Conservation (phyloP, 2,329 filamentous ascomycete species). For the Phaeoacremonium minimum region DNA sequence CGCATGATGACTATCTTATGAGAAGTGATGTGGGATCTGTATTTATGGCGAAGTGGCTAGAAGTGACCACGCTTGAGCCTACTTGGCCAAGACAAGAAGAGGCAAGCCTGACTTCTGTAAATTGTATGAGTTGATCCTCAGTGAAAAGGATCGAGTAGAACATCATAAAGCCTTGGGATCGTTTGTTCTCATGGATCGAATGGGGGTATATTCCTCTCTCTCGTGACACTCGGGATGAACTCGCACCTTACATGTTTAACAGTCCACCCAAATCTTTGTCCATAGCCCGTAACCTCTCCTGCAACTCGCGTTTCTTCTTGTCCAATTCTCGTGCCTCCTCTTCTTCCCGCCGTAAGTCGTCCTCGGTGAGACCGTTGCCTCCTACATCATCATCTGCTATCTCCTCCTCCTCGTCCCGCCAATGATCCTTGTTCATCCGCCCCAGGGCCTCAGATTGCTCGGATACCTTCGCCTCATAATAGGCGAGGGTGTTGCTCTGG, state of each 20-base stretch:
- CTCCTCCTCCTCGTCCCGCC: constrained; percentile 49
- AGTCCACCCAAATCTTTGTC: constrained; percentile 52
- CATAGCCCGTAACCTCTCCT: constrained; percentile 47
- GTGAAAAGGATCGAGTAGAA: too few relatives aligned
- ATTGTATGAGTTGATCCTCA: too few relatives aligned
- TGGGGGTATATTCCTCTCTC: too few relatives aligned
- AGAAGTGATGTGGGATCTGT: constrained; percentile 4
- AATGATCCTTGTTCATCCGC: constrained; percentile 63
- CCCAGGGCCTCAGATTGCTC: constrained; percentile 72
- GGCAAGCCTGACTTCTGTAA: too few relatives aligned
- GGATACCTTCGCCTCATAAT: constrained; percentile 76
- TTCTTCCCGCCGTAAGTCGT: constrained; percentile 65
- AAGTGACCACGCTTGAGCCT: too few relatives aligned
- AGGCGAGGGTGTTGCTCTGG: constrained; percentile 67
- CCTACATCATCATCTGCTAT: constrained; percentile 40
- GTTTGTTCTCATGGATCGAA: too few relatives aligned
- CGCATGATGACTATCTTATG: too few relatives aligned
- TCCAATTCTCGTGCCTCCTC: constrained; percentile 58
- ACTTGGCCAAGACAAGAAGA: constrained; percentile 1
- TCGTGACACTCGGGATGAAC: too few relatives aligned
- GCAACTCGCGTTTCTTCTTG: constrained; percentile 50
- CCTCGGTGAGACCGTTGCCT: constrained; percentile 50
- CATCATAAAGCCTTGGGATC: too few relatives aligned
- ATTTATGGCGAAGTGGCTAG: constrained; percentile 1
- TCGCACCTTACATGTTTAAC: constrained; percentile 40